These are phyloP conservation scores for Magnusiomyces clavatus DNA, from an alignment of 1,139 yeast genomes.

Conservation along the genomic window DNA sequence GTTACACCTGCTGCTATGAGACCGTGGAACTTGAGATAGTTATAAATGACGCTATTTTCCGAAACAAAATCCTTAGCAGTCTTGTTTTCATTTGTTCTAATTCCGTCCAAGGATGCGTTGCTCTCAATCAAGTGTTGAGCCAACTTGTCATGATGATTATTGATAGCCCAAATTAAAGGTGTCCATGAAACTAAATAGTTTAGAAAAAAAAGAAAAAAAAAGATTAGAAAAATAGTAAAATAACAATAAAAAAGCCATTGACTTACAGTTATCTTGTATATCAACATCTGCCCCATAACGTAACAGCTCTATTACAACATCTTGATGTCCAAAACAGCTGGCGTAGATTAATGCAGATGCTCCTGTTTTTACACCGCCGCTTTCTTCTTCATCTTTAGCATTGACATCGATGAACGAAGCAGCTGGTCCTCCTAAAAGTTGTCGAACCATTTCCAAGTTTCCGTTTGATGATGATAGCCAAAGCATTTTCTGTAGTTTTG, in stretches of 20 bases:
- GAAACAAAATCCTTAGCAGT: conserved; percentile 34
- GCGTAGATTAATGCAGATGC: conserved; percentile 36
- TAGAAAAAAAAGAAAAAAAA: not conserved
- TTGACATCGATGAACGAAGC: conserved; percentile 27
- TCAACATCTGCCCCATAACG: conserved; percentile 34
- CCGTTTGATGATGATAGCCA: conserved; percentile 34
- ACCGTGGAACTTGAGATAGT: conserved; percentile 26
- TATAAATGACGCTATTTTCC: conserved; percentile 28
- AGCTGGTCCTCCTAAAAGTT: conserved; percentile 25
- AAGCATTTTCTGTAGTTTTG: conserved; percentile 25
- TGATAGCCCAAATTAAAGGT: conserved; percentile 42
- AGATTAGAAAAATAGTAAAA: not conserved
- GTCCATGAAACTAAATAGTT: conserved; percentile 32
- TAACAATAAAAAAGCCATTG: not conserved
- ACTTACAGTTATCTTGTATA: conserved; percentile 29
- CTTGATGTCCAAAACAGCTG: conserved; percentile 36
- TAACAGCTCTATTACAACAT: conserved; percentile 33
- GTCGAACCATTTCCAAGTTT: conserved; percentile 25
- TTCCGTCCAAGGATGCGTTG: conserved; percentile 29
- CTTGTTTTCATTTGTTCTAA: conserved; percentile 31
- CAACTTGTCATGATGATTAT: conserved; percentile 33
- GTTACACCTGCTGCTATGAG: conserved; percentile 18
- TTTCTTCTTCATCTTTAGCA: conserved; percentile 28
- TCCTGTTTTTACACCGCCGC: conserved; percentile 20
- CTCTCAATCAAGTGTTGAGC: conserved; percentile 31